Percentiles rank a stretch among this genome's conserved stretches.
Conservation (phyloP, 2,329 filamentous ascomycete genomes). For the Penicillium crustosum region DNA sequence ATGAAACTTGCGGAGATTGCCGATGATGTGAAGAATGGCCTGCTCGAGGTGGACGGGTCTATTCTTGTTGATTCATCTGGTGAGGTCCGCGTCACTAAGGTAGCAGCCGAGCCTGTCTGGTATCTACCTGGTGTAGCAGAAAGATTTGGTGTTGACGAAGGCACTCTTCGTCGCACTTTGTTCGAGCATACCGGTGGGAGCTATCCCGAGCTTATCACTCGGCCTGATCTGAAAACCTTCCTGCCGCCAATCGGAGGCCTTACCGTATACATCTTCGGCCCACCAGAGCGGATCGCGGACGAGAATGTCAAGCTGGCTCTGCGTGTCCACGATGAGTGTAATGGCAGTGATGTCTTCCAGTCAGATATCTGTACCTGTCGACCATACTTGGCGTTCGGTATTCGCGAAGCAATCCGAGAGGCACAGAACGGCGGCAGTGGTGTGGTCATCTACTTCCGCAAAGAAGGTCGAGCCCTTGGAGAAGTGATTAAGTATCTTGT, state of each 20-base stretch:
- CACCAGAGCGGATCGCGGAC: constrained; percentile 90
- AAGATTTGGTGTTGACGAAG: constrained; percentile 89
- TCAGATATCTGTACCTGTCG: constrained; percentile 94
- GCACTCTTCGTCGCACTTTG: constrained; percentile 76
- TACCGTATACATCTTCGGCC: constrained; percentile 96
- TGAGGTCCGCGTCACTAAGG: constrained; percentile 91
- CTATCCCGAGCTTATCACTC: constrained; percentile 94
- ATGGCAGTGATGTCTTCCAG: constrained; percentile 95
- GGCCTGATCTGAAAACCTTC: constrained; percentile 92
- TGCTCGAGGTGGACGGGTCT: constrained; percentile 78
- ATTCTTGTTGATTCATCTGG: constrained; percentile 83
- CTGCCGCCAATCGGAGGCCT: constrained; percentile 91
- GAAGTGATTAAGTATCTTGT: constrained; percentile 91
- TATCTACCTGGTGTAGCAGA: constrained; percentile 85
- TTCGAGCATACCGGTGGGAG: constrained; percentile 96
- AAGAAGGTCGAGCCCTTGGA: constrained; percentile 89
- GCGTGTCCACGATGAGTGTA: constrained; percentile 85
- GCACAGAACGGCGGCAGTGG: constrained; percentile 91
- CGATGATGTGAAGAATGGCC: constrained; percentile 76
- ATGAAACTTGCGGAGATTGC: constrained; percentile 97
- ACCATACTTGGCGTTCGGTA: constrained; percentile 93
- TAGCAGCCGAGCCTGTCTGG: constrained; percentile 93
- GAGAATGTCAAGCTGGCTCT: constrained; percentile 77
- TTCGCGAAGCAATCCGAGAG: constrained; percentile 96
- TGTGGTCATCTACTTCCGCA: constrained; percentile 97